Base-by-base conservation (phyloP, 805 yeast genomes). In the Schizosaccharomyces osmophilus region DNA sequence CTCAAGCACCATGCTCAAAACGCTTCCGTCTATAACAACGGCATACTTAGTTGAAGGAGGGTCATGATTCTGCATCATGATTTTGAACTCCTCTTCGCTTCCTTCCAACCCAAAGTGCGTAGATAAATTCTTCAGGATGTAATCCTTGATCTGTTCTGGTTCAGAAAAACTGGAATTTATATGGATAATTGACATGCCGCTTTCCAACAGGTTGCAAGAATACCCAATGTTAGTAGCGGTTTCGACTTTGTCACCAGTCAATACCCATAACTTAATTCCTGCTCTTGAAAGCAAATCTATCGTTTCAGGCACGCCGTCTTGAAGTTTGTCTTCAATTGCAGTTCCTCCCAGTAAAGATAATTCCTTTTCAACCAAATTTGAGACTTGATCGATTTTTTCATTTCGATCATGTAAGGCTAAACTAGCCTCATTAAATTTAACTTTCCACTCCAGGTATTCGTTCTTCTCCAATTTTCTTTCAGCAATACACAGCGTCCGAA, bases 141-240 rank as follows among this genome's bases (percentile, higher is more conserved):
- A 69, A 24, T 69, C 65, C 22, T 67, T 71, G 5, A 69, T 67
- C 31, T 68, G 70, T 2, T 70, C 71, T 45, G 69, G 71, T n/a
- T 39, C 26, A 58, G 85, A 70, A 64, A 82, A 80, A 29, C 5
- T 17, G 13, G 57, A 17, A 51, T 22, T 17, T 24, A 51, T 22
- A 17, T 17, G 31, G 8, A 51, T 24, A 51, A 51, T 51, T 17
- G 31, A 17, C 90, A 85, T 84, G 55, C 77, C 81, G 62, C 77
- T 81, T 59, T 79, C 81, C 61, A 85, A 73, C 66, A 85, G 74
- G 64, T 84, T 83, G 72, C 90, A 85, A 15, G 87, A 82, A 68
- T 82, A 85, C 0, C 90, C 93, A 70, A 85, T 85, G 69, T 84
- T 83, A 69, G 85, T 85, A 2, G 93, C 93, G 6, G 93, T 85